phyloP scores from a whole-genome alignment of 106 monocot species.

The Dioscorea zingiberensis region DNA sequence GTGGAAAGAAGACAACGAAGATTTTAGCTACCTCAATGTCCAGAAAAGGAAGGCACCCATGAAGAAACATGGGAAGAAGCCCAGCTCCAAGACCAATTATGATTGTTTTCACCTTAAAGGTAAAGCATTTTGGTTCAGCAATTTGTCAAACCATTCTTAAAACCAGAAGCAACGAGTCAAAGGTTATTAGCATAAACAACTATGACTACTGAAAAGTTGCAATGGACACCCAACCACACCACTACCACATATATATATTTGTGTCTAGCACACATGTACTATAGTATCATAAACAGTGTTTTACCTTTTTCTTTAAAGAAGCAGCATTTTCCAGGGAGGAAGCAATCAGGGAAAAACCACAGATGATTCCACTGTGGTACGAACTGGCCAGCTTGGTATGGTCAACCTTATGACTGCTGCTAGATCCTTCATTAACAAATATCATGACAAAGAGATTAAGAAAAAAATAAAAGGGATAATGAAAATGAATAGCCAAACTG shows the following conservation, averaged over 20 bases:
- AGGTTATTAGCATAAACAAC: neutral
- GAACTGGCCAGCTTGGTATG: constrained; percentile 77
- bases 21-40: constrained; percentile 61
- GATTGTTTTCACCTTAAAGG: constrained; percentile 51
- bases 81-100: constrained; percentile 97
- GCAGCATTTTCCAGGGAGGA: constrained; percentile 44
- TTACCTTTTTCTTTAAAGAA: constrained; percentile 51
- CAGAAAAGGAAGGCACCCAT: constrained; percentile 61
- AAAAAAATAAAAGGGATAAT: too few relatives aligned
- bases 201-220: too few relatives aligned
- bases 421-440: constrained; percentile 28
- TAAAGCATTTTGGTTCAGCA: neutral
- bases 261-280: neutral
- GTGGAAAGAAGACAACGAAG: neutral
- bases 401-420: constrained; percentile 61
- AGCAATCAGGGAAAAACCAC: constrained; percentile 72
- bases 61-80: constrained; percentile 85
- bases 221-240: too few relatives aligned
- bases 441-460: too few relatives aligned
- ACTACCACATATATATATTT: too few relatives aligned
- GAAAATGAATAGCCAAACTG: too few relatives aligned
- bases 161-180: neutral
- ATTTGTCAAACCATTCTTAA: neutral
- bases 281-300: neutral
- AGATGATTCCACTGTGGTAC: constrained; percentile 87